Evolutionary conservation across 768 basidiomycete genomes (phyloP).

Genomic region (Pleurotus platypus): DNA sequence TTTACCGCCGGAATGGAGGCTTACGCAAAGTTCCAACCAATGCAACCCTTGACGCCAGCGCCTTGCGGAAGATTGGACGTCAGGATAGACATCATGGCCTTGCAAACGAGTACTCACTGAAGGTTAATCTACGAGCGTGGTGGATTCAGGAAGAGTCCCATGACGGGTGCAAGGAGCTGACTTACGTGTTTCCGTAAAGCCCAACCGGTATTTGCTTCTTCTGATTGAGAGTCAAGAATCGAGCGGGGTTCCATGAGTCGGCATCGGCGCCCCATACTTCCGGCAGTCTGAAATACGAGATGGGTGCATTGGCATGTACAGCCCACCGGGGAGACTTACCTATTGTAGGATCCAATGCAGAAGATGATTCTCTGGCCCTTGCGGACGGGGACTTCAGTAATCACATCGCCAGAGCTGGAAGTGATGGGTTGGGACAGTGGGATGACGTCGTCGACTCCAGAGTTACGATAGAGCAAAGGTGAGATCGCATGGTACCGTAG

Average conservation of each 20-base stretch:
- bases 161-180: background rate
- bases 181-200: constrained; percentile 31
- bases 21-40: constrained; percentile 26
- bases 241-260: constrained; percentile 33
- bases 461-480: constrained; percentile 13
- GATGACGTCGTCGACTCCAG: constrained; percentile 19
- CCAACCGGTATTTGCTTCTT: constrained; percentile 26
- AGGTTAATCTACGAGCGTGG: constrained; percentile 16
- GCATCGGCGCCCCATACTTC: constrained; percentile 40
- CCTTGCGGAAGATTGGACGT: background rate
- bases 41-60: constrained; percentile 20
- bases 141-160: no score
- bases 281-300: constrained; percentile 15
- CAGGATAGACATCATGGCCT: no score
- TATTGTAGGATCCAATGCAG: constrained; percentile 21
- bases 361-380: constrained; percentile 36
- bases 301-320: no score
- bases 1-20: constrained; percentile 1
- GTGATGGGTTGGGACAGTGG: constrained; percentile 41
- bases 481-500: constrained; percentile 25
- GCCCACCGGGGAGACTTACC: background rate
- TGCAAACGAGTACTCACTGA: constrained; percentile 9
- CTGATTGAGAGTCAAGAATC: constrained; percentile 29
- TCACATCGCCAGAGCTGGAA: constrained; percentile 28
- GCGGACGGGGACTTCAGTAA: constrained; percentile 34